Base-by-base conservation (phyloP, 257 asterid genomes). In the Buddleja alternifolia region DNA sequence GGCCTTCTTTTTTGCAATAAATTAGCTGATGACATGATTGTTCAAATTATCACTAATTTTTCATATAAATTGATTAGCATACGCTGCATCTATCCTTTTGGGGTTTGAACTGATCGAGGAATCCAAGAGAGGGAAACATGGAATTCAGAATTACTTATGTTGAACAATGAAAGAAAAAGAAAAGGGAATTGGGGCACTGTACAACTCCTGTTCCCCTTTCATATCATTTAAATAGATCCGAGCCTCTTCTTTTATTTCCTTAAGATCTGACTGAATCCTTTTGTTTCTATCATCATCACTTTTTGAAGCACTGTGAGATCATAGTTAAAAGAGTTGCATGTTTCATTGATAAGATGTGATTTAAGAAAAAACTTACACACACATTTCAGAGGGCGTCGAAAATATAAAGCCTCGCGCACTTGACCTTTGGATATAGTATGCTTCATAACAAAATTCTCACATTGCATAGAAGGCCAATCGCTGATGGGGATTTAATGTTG, bases 161-260 rank as follows among this genome's bases (percentile, higher is more conserved):
- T 36, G 45, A 54, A 25, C 36, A 60, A 60, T 42, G 21, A 41
- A 74, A 59, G 72, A 32, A 45, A 48, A 19, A 21, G 56, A 23
- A 23, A 23, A 9, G 42, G 73, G 51, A 15, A 24, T 19, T 44
- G 36, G 11, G 12, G 7, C 32, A 3, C 25, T 34, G 6, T 14
- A 16, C 15, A 39, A 10, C 29, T 62, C 53, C 10, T 24, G 9
- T 2, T 9, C 23, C 48, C 21, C 69, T 2, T 29, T 29, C 63
- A 15, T 48, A 48, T 17, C 36, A 10, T 40, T 41, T 25, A 17
- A 14, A 24, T 40, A 15, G 17, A 1, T 29, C 5, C 52, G 11
- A 32, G 42, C 36, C 29, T 44, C 41, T 11, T 17, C 4, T 62
- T 60, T n/a, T 52, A 21, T 60, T 58, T 63, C 34, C 42, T 66